Evolutionary conservation across 73 alveolate genomes (phyloP), one percentile per base, ranked within the genome.

Genomic region (Stentor coeruleus): DNA sequence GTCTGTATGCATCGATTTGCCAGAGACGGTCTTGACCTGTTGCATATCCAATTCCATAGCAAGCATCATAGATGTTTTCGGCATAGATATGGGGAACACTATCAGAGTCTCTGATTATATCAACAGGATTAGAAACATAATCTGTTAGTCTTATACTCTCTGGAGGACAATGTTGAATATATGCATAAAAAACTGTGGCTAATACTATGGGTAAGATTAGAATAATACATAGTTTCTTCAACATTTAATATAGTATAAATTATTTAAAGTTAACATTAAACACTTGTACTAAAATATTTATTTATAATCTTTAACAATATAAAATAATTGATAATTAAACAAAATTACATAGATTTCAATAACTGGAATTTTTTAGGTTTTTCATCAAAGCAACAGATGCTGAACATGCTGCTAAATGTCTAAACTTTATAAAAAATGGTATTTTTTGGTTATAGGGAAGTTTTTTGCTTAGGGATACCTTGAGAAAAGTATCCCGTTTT

Each of bases 11-110:
- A 82, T 95, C 98, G 49, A 95, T 49, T 55, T 91, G 87, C 93
- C 95, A 92, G 42, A 90, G 75, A 40, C 99, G 85, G 59, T 95
- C 99, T 82, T 93, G 89, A 59, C 95, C 97, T 74, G 90, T 97
- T 58, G 85, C 85, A 36, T 85, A 89, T 6, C 99, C 99, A 33
- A 88, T 55, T 3, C 91, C 95, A 74, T 85, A 93, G 77, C 57
- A 72, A 14, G 96, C 95, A 75, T 81, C 93, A 82, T 88, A 77
- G 74, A 88, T 89, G 59, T 88, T 77, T 39, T 88, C 85, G 30
- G 98, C 96, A 74, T 42, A 85, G 39, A 94, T 87, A 74, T 94
- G 98, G 33, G 97, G 94, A 33, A 94, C 80, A 36, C 97, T 94
- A 59, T 90, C 74, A 39, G 88, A 81, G 66, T 94, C 97, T 49